Base-by-base conservation (phyloP, 768 basidiomycete genomes). In the Heimioporus sp. region DNA sequence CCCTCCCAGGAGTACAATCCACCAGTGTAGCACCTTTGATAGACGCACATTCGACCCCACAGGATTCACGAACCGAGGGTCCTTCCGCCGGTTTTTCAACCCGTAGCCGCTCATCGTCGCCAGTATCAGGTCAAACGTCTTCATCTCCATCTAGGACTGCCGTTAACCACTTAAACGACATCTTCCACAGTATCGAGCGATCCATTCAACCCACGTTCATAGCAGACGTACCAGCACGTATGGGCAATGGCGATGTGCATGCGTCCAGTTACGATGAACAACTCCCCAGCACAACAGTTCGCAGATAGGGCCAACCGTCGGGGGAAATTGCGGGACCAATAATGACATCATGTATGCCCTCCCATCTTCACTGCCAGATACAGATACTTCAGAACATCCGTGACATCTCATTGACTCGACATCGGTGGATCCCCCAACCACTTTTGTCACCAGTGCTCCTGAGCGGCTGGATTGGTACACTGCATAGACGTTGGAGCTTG, bases 341-440 rank as follows among this genome's bases (percentile, higher is more conserved):
- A 20, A 56, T 49, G 47, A 59, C 58, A 56, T 53, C 56, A 60
- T 51, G 53, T 55, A 58, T 54, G 32, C 40, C 56, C 62, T 66
- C 30, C 55, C 66, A 53, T 50, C 68, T 45, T 70, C 67, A 28
- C 53, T 62, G 40, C 63, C 60, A 41, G 62, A 62, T 51, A 46
- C 53, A 44, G 55, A 64, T 54, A 51, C 52, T 52, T 50, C 58
- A 59, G 59, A 54, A 48, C 57, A 54, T 31, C 49, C 46, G 43
- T 63, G 68, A 51, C 80, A 77, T 59, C 75, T 74, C 49, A 64
- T 69, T 43, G 65, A 78, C 36, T 73, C 73, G 37, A 79, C 80
- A 28, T 74, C 74, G 5, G 77, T 47, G 49, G 55, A 57, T 48
- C 46, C 42, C 24, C 54, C 44, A 38, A 53, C 53, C 31, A 53